Evolutionary conservation across 805 yeast genomes (phyloP).

Genomic region (Cyberlindnera galapagoensis): DNA sequence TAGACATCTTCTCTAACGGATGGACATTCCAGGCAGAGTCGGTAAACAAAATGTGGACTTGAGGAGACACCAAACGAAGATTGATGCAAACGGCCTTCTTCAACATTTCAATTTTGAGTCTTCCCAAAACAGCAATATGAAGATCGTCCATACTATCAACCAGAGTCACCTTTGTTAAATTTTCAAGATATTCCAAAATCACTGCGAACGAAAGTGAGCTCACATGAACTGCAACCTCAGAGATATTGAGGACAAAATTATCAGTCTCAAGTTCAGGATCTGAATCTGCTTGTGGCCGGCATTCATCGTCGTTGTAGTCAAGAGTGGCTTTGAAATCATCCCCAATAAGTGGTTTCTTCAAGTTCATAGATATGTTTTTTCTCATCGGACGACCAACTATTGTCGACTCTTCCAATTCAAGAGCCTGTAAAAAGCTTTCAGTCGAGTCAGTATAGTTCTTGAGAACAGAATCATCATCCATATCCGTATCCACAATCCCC

Average conservation of each 20-base stretch:
- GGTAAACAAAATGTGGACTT: constrained; percentile 33
- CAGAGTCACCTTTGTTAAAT: constrained; percentile 32
- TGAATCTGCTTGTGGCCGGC: constrained; percentile 16
- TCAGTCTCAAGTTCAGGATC: constrained; percentile 45
- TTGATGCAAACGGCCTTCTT: constrained; percentile 33
- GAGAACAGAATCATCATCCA: constrained; percentile 2
- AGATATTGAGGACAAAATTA: constrained; percentile 49
- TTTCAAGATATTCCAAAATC: constrained; percentile 31
- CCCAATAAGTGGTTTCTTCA: constrained; percentile 17
- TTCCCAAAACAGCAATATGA: constrained; percentile 51
- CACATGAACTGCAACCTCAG: constrained; percentile 38
- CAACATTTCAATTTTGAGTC: constrained; percentile 30
- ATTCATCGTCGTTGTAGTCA: constrained; percentile 16
- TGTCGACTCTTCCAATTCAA: no score
- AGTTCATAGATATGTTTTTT: neutral
- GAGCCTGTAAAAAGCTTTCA: no score
- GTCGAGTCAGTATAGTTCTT: neutral
- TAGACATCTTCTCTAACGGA: constrained; percentile 13
- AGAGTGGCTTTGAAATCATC: constrained; percentile 7
- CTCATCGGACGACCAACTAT: neutral
- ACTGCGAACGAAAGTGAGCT: constrained; percentile 39
- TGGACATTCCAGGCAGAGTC: constrained; percentile 19
- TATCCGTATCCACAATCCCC: constrained; percentile 6
- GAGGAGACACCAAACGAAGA: constrained; percentile 43
- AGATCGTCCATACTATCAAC: constrained; percentile 54